Base-by-base conservation (phyloP, 768 basidiomycete genomes). In the Boletellus ananiceps region DNA sequence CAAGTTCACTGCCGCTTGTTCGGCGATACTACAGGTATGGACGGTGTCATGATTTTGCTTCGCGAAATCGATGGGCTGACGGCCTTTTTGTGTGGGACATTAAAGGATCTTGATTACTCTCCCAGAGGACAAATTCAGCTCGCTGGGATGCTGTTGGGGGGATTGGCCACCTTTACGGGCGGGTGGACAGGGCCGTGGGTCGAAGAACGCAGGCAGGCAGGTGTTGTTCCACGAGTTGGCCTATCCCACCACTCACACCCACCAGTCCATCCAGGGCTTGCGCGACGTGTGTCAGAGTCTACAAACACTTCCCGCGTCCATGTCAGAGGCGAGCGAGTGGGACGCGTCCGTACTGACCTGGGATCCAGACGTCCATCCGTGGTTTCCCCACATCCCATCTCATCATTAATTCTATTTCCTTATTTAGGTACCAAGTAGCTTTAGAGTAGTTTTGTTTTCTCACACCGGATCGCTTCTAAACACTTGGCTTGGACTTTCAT, bases 141-240 rank as follows among this genome's bases (percentile, higher is more conserved):
- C 7, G 83, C 84, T 4, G 61, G 66, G 1, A 57, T 64, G 12
- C 69, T 82, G 4, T 56, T 82, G 44, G 49, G 13, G 34, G 53
- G 36, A 23, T 72, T 40, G 45, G 68, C 32, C 44, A 65, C 57
- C 5, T 55, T 58, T 16, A 50, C 57, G 3, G 69, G 71, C 5
- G 74, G 74, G 0, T 74, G 72, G 70, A 76, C 74, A 1, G 76
- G 73, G 1, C 57, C 65, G 13, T 81, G 79, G 77, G 70, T 65
- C 14, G 65, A 66, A 18, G 78, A 81, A 52, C 70, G 81, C 42
- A 63, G 68, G 44, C 65, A 73, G 65, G 82, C 81, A 39, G 18
- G 35, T 32, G 15, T 5, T 5, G 12, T 12, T 36, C n/a, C 14
- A 15, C 19, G 6, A 14, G 15, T 18, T 21, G 18, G 15, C 6